phyloP scores from a whole-genome alignment of 2,329 filamentous ascomycete species.

The Phaeoacremonium minimum region DNA sequence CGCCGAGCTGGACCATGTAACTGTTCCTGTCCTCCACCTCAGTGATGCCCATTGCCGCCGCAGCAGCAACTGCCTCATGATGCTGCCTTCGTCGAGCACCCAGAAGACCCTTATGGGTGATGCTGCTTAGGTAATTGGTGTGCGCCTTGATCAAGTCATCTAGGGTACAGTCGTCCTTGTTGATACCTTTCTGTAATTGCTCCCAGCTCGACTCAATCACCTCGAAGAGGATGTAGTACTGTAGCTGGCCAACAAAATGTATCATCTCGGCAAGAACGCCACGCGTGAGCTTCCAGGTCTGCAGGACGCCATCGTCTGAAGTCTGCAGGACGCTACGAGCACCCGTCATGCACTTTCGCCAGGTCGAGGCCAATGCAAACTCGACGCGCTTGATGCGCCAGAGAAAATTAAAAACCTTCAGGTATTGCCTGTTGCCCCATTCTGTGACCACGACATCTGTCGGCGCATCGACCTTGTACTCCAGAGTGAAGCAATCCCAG shows the following conservation, averaged over 20 bases:
- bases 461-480: constrained; percentile 96
- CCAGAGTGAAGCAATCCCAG: constrained; percentile 98
- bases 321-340: constrained; percentile 83
- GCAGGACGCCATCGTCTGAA: constrained; percentile 61
- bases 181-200: constrained; percentile 77
- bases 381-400: constrained; percentile 98
- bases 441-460: constrained; percentile 96
- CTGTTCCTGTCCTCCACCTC: constrained; percentile 63
- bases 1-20: constrained; percentile 87
- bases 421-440: constrained; percentile 91
- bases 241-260: constrained; percentile 92
- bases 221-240: constrained; percentile 98
- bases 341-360: constrained; percentile 94
- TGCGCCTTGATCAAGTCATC: constrained; percentile 95
- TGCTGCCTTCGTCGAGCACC: constrained; percentile 58
- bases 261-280: constrained; percentile 96
- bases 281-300: constrained; percentile 86
- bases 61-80: constrained; percentile 26
- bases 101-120: constrained; percentile 92
- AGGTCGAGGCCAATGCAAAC: constrained; percentile 84
- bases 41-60: constrained; percentile 29
- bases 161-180: constrained; percentile 81
- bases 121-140: constrained; percentile 83
- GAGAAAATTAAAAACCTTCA: constrained; percentile 98
- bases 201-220: constrained; percentile 97